Percentiles rank a stretch among this genome's conserved stretches.
Evolutionary conservation across 768 basidiomycete genomes (phyloP).

Genomic region (Tremella fuciformis): DNA sequence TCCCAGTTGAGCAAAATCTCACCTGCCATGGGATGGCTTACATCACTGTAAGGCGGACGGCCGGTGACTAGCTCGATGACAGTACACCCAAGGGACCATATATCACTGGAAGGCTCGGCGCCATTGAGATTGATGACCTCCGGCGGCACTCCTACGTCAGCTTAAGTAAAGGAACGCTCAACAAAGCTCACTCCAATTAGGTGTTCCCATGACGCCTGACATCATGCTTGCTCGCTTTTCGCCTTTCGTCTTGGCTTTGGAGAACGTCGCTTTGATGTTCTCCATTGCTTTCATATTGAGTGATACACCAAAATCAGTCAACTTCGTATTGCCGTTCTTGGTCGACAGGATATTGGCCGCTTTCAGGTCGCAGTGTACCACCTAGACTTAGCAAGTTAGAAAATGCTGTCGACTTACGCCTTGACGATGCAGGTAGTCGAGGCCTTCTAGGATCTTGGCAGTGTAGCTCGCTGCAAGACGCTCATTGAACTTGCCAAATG

Average conservation of each 20-base stretch:
- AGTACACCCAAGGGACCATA: constrained; percentile 78
- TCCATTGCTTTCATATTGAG: constrained; percentile 86
- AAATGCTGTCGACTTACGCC: constrained; percentile 42
- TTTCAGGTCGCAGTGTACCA: constrained; percentile 97
- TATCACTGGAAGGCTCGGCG: constrained; percentile 59
- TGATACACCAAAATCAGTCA: constrained; percentile 96
- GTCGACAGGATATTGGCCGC: constrained; percentile 98
- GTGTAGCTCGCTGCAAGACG: constrained; percentile 87
- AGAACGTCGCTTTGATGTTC: constrained; percentile 57
- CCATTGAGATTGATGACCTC: constrained; percentile 95
- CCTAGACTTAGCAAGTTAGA: constrained; percentile 55
- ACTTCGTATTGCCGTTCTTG: constrained; percentile 94
- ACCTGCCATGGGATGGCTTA: constrained; percentile 88
- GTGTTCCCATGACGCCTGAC: constrained; percentile 70
- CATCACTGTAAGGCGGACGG: constrained; percentile 83
- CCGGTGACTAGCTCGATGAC: constrained; percentile 92
- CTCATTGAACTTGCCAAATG: constrained; percentile 92
- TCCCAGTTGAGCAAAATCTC: constrained; percentile 28
- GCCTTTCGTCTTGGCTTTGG: constrained; percentile 14
- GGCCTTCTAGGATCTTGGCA: constrained; percentile 91
- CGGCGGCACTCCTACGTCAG: constrained; percentile 66
- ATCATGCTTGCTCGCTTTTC: constrained; percentile 44
- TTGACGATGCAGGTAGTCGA: constrained; percentile 84
- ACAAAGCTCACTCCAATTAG: constrained; percentile 74
- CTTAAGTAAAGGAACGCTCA: constrained; percentile 6